Conservation (phyloP, 805 yeast genomes). For the Sporopachydermia quercuum region DNA sequence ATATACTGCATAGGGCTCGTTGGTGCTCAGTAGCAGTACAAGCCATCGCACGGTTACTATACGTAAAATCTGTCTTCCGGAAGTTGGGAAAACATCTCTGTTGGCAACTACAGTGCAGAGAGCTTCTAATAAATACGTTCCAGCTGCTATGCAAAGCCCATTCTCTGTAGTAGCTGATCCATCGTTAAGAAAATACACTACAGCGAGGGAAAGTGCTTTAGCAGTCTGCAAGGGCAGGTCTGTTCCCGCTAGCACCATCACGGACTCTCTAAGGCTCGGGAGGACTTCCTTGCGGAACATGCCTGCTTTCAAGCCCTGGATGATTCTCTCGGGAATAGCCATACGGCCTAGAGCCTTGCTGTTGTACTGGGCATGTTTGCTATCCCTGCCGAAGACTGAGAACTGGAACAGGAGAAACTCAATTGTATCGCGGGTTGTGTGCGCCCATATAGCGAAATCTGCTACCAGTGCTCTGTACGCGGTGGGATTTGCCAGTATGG, state of each 20-base stretch:
- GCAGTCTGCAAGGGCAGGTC: too few relatives aligned
- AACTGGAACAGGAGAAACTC: conserved; percentile 43
- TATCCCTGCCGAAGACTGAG: conserved; percentile 35
- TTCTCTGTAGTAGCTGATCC: conserved; percentile 13
- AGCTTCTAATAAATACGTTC: conserved; percentile 25
- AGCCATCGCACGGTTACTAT: conserved; percentile 54
- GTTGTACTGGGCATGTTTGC: conserved; percentile 38
- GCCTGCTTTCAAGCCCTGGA: conserved; percentile 21
- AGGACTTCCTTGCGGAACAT: conserved; percentile 26
- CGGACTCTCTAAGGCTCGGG: not conserved
- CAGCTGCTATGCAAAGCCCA: conserved; percentile 18
- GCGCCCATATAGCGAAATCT: conserved; percentile 49
- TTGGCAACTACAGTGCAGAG: too few relatives aligned
- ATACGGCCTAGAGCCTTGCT: conserved; percentile 34
- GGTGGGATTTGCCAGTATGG: conserved; percentile 37
- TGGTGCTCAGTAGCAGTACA: conserved; percentile 33
- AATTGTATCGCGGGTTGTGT: conserved; percentile 27
- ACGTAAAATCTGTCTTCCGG: conserved; percentile 29
- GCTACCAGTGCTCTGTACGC: conserved; percentile 46
- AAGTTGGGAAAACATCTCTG: conserved; percentile 21
- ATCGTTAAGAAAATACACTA: not conserved
- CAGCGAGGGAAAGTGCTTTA: conserved; percentile 20
- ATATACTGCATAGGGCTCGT: conserved; percentile 21
- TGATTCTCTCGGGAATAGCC: conserved; percentile 17
- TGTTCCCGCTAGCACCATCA: conserved; percentile 1